A percentile compares a stretch with the other conserved stretches of the same genome.
These are phyloP conservation scores for Pyrus hybrid DNA, from an alignment of 331 rosid genomes.

Conservation along the genomic window DNA sequence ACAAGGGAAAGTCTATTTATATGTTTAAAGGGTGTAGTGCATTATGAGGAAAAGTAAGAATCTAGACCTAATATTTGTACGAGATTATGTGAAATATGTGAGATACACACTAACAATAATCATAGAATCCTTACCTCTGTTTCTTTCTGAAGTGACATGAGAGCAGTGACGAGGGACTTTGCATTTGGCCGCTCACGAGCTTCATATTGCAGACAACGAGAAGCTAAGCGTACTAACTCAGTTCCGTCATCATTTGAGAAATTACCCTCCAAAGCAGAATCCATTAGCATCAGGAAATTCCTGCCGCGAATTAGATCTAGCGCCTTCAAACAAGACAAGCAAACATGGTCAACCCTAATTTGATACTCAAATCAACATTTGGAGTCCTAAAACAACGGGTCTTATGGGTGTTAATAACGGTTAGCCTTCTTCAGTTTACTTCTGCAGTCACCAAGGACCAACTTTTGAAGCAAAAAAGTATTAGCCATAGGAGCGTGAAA, in stretches of 20 bases:
- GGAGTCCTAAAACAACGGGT: no score
- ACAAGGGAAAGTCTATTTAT: background rate
- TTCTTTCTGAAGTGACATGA: constrained; percentile 81
- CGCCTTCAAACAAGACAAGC: constrained; percentile 42
- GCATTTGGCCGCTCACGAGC: constrained; percentile 98
- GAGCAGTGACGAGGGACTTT: constrained; percentile 76
- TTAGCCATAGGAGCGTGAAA: background rate
- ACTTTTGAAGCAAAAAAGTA: background rate
- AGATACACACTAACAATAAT: background rate
- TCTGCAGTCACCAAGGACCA: background rate
- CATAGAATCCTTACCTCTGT: constrained; percentile 50
- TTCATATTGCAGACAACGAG: constrained; percentile 90
- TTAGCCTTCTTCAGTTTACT: background rate
- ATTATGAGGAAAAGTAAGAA: background rate
- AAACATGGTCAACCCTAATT: background rate
- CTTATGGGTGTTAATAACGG: background rate
- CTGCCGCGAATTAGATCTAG: constrained; percentile 90
- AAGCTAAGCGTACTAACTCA: constrained; percentile 84
- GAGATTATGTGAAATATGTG: background rate
- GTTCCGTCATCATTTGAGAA: constrained; percentile 97
- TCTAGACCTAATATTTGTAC: background rate
- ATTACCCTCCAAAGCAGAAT: constrained; percentile 90
- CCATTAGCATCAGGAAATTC: constrained; percentile 93
- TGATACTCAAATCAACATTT: no score
- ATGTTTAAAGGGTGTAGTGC: background rate